A percentile compares a stretch with the other conserved stretches of the same genome.
These are phyloP conservation scores for Pythium biforme DNA, from an alignment of 352 stramenopile genomes.

Conservation along the genomic window DNA sequence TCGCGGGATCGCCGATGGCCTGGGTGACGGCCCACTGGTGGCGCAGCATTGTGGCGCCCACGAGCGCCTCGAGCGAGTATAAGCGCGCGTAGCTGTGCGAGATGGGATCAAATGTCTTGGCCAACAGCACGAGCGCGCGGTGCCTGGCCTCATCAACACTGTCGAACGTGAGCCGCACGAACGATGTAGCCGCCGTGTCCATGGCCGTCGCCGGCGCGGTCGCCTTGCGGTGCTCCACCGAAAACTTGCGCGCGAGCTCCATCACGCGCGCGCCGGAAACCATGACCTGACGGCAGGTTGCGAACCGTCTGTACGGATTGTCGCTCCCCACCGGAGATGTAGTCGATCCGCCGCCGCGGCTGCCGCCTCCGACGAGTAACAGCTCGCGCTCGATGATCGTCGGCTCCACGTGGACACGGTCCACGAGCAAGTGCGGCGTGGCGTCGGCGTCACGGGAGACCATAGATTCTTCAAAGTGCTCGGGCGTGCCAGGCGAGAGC, in stretches of 20 bases:
- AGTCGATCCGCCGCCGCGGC: not conserved
- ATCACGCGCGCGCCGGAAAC: slow-evolving; percentile 42
- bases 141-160: slow-evolving; percentile 68
- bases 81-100: slow-evolving; percentile 54
- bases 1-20: slow-evolving; percentile 32
- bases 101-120: slow-evolving; percentile 75
- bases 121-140: slow-evolving; percentile 61
- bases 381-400: slow-evolving; percentile 66
- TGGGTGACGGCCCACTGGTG: slow-evolving; percentile 69
- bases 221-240: slow-evolving; percentile 29
- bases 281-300: slow-evolving; percentile 35
- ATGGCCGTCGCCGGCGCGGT: slow-evolving; percentile 24
- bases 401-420: slow-evolving; percentile 52
- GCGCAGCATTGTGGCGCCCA: slow-evolving; percentile 46
- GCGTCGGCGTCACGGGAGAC: slow-evolving; percentile 52
- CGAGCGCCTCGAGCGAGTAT: slow-evolving; percentile 60
- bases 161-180: slow-evolving; percentile 70
- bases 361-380: slow-evolving; percentile 34
- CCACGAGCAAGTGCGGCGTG: slow-evolving; percentile 46
- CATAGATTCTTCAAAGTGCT: slow-evolving; percentile 64
- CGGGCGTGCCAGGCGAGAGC: slow-evolving; percentile 45
- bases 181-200: slow-evolving; percentile 39
- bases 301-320: slow-evolving; percentile 48
- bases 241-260: slow-evolving; percentile 39
- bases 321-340: slow-evolving; percentile 25